phyloP scores from a whole-genome alignment of 2,329 filamentous ascomycete genomes.

The Magnaporthiopsis rhizophila region DNA sequence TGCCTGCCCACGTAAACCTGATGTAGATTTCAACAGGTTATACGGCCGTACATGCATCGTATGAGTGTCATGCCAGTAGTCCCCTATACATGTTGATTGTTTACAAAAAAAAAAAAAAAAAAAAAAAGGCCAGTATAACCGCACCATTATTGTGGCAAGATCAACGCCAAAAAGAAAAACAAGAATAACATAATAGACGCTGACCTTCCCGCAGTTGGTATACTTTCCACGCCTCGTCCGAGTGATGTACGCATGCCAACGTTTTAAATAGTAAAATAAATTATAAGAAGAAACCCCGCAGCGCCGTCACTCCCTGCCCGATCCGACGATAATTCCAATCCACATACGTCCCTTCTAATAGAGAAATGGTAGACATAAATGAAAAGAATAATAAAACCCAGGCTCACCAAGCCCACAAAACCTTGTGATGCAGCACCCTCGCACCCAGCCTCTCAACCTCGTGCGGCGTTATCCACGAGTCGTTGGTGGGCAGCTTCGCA shows the following conservation, averaged over 20 bases:
- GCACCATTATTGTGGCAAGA: neutral
- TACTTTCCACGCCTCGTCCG: neutral
- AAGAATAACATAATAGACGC: neutral
- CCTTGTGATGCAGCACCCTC: slow-evolving; percentile 77
- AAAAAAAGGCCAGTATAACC: too few relatives aligned
- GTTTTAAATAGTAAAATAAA: neutral
- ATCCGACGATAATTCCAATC: neutral
- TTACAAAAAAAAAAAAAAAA: neutral
- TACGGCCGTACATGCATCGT: too few relatives aligned
- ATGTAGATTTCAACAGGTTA: too few relatives aligned
- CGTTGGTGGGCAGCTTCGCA: slow-evolving; percentile 83
- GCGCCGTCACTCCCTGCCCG: neutral
- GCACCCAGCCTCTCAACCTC: slow-evolving; percentile 85
- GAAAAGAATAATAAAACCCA: neutral
- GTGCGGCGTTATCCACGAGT: slow-evolving; percentile 82
- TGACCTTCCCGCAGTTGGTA: neutral
- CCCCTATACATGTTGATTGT: neutral
- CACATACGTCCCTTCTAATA: neutral
- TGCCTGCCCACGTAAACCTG: too few relatives aligned
- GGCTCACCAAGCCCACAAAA: slow-evolving; percentile 51
- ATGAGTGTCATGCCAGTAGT: neutral
- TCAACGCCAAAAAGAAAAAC: neutral
- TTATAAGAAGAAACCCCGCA: neutral
- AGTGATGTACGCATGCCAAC: neutral
- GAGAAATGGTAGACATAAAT: neutral